phyloP scores from a whole-genome alignment of 495 filamentous ascomycete species.

The Lophiostoma macrostomum region DNA sequence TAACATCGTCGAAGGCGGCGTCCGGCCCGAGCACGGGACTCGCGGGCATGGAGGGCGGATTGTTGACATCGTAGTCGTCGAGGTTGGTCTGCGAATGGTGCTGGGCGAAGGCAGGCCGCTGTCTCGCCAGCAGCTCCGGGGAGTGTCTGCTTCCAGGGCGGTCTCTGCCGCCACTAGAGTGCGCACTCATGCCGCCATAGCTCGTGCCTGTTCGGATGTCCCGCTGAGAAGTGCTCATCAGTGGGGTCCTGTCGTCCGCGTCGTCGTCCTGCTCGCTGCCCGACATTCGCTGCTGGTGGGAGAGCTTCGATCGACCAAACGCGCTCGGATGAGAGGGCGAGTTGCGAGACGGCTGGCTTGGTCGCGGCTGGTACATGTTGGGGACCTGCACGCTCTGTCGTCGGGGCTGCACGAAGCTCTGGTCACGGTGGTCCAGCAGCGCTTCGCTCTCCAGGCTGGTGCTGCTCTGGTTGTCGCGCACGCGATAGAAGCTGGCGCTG shows the following conservation, averaged over 20 bases:
- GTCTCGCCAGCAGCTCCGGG: constrained; percentile 28
- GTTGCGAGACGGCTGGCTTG: constrained; percentile 3
- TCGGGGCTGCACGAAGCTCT: constrained; percentile 17
- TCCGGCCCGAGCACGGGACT: constrained; percentile 61
- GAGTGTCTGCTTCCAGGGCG: constrained; percentile 14
- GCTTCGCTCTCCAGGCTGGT: constrained; percentile 44
- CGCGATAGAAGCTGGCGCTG: constrained; percentile 41
- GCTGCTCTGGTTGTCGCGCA: constrained; percentile 36
- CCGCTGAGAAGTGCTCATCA: constrained; percentile 31
- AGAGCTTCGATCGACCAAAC: constrained; percentile 26
- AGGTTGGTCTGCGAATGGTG: constrained; percentile 19
- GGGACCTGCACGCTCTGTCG: constrained; percentile 20
- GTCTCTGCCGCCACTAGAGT: constrained; percentile 15
- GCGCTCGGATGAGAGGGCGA: constrained; percentile 1
- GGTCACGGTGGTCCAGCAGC: constrained; percentile 40
- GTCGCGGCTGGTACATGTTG: constrained; percentile 6
- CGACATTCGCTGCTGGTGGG: constrained; percentile 17
- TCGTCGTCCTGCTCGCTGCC: constrained; percentile 36
- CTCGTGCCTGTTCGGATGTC: constrained; percentile 7
- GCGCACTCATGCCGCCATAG: constrained; percentile 30
- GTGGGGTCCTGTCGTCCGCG: constrained; percentile 37
- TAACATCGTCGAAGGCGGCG: constrained; percentile 74
- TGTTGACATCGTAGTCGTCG: constrained; percentile 78
- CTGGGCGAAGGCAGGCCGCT: constrained; percentile 3
- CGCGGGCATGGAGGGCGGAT: constrained; percentile 88